phyloP scores from a whole-genome alignment of 805 yeast genomes.

The Zygotorulaspora sp. region DNA sequence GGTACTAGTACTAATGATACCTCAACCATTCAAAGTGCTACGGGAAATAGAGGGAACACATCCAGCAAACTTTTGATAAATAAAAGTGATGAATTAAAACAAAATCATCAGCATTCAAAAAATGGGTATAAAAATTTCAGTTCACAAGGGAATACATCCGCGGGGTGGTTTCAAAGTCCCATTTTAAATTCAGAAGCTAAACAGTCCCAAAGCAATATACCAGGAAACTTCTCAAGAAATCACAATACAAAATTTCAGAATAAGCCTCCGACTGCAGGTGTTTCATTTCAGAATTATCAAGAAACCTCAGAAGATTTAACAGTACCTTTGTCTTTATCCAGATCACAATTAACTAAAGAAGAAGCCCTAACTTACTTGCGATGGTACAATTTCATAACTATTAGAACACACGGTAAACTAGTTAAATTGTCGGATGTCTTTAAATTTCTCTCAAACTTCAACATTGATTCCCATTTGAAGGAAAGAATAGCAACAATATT shows the following conservation, averaged over 20 bases:
- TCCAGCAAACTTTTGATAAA: no score
- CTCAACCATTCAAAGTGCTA: background rate
- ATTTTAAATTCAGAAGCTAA: background rate
- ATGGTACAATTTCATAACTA: constrained; percentile 85
- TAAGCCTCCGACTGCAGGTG: no score
- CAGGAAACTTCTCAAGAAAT: background rate
- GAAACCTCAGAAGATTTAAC: constrained; percentile 38
- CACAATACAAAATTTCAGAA: no score
- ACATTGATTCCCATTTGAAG: constrained; percentile 48
- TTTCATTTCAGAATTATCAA: constrained; percentile 8
- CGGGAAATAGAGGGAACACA: background rate
- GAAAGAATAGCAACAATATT: constrained; percentile 50
- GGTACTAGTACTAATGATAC: constrained; percentile 4
- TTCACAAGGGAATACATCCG: background rate
- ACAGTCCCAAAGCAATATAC: constrained; percentile 1
- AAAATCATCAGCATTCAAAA: background rate
- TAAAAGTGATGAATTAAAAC: background rate
- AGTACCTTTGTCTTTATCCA: constrained; percentile 61
- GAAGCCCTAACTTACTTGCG: constrained; percentile 83
- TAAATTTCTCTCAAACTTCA: constrained; percentile 71
- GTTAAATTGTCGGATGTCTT: constrained; percentile 75
- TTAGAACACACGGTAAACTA: constrained; percentile 62
- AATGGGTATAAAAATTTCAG: background rate
- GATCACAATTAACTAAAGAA: constrained; percentile 63
- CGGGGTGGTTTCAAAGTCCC: background rate